Conservation (phyloP, 2,329 filamentous ascomycete genomes). For the Calonectria fujianensis region DNA sequence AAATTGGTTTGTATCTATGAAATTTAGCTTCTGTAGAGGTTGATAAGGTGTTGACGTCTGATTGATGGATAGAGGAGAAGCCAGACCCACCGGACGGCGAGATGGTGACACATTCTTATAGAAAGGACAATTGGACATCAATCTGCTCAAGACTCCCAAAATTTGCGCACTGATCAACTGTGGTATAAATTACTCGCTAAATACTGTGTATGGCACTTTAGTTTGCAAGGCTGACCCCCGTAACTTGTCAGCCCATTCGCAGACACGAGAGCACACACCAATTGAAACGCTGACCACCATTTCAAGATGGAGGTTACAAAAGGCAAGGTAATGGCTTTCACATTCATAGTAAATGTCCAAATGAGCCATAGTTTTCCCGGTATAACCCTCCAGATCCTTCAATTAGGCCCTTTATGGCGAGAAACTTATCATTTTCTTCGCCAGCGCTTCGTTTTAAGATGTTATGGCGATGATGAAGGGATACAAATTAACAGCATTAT, state of each 20-base stretch:
- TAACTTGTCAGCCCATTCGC: background rate
- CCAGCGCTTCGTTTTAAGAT: background rate
- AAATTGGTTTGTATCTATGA: background rate
- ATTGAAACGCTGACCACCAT: background rate
- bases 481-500: background rate
- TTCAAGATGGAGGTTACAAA: background rate
- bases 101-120: background rate
- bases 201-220: background rate
- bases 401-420: background rate
- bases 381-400: background rate
- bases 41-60: background rate
- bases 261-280: background rate
- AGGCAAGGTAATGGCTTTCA: background rate
- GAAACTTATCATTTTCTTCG: background rate
- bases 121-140: background rate
- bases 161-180: background rate
- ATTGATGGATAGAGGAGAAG: background rate
- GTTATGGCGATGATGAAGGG: background rate
- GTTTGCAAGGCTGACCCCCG: background rate
- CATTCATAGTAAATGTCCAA: background rate
- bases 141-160: background rate
- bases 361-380: background rate
- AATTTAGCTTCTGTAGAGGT: background rate
- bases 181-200: background rate
- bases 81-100: background rate